Percentiles rank a stretch among this genome's conserved stretches.
phyloP scores from a whole-genome alignment of 139 green algal species.

The Nannochloris sp. region DNA sequence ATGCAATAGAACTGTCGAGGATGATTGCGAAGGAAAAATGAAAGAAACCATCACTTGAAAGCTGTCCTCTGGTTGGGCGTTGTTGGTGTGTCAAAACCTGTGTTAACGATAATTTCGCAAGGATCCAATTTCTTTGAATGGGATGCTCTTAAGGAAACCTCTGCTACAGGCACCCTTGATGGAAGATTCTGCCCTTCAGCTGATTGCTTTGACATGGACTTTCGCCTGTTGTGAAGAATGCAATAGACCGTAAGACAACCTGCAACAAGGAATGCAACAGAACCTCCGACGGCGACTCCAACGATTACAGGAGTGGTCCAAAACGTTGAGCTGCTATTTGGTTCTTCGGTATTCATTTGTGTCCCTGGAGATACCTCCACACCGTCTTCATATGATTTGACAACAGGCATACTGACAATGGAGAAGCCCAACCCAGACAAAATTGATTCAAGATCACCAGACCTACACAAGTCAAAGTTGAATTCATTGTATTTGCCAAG shows the following conservation, averaged over 20 bases:
- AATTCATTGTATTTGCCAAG: no score
- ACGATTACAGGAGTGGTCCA: constrained; percentile 4
- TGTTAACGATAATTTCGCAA: not conserved
- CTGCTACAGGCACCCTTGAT: not conserved
- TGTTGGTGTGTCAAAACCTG: constrained; percentile 2
- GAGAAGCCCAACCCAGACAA: not conserved
- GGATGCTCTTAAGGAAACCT: not conserved
- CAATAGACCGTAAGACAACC: not conserved
- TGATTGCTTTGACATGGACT: not conserved
- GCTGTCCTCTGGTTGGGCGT: not conserved
- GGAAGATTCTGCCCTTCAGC: not conserved
- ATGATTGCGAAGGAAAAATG: not conserved
- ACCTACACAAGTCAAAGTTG: not conserved
- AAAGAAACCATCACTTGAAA: not conserved
- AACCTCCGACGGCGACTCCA: constrained; percentile 2
- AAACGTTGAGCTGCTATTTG: not conserved
- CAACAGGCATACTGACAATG: not conserved
- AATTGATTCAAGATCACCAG: not conserved
- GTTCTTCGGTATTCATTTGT: not conserved
- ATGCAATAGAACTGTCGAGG: not conserved
- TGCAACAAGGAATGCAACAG: not conserved
- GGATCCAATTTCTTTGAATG: not conserved
- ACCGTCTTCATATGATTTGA: not conserved
- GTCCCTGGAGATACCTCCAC: not conserved
- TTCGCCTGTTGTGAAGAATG: not conserved